Conservation (phyloP, 75 land plant species). For the Adiantum capillusveneris region DNA sequence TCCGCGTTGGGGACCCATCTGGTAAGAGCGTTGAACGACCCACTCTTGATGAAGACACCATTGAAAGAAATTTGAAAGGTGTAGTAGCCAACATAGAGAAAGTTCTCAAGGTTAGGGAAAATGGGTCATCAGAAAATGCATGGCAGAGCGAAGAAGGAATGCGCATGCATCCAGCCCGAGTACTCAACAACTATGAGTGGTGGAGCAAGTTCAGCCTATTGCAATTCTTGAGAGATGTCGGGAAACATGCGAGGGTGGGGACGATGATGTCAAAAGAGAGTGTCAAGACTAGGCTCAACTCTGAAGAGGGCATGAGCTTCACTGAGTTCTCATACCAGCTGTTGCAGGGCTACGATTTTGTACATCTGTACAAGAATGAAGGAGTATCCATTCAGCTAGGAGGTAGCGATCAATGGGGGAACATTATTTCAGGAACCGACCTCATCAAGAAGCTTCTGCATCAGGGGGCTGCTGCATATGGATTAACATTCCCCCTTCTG, state of each 20-base stretch:
- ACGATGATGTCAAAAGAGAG: constrained; percentile 93
- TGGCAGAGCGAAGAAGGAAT: constrained; percentile 2
- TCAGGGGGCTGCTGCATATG: constrained; percentile 79
- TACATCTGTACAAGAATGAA: constrained; percentile 65
- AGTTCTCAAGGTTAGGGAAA: constrained; percentile 28
- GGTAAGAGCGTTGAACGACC: constrained; percentile 88
- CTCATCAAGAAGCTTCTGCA: constrained; percentile 65
- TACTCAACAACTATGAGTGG: constrained; percentile 94
- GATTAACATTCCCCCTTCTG: constrained; percentile 89
- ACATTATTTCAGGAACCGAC: constrained; percentile 98
- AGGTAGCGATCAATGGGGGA: constrained; percentile 99
- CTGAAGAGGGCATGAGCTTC: constrained; percentile 95
- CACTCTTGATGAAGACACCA: constrained; percentile 42
- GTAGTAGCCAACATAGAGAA: constrained; percentile 31
- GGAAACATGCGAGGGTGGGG: constrained; percentile 84
- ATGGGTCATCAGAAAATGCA: neutral
- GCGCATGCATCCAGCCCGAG: constrained; percentile 15
- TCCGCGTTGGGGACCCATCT: constrained; percentile 96
- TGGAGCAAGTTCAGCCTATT: constrained; percentile 77
- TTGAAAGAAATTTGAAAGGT: constrained; percentile 46
- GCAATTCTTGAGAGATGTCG: constrained; percentile 75
- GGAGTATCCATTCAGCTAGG: constrained; percentile 92
- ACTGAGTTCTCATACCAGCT: constrained; percentile 96
- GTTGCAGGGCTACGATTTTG: constrained; percentile 90
- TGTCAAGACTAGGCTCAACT: constrained; percentile 72